phyloP scores from a whole-genome alignment of 106 monocot genomes.

The Alisma plantagoaquatica region DNA sequence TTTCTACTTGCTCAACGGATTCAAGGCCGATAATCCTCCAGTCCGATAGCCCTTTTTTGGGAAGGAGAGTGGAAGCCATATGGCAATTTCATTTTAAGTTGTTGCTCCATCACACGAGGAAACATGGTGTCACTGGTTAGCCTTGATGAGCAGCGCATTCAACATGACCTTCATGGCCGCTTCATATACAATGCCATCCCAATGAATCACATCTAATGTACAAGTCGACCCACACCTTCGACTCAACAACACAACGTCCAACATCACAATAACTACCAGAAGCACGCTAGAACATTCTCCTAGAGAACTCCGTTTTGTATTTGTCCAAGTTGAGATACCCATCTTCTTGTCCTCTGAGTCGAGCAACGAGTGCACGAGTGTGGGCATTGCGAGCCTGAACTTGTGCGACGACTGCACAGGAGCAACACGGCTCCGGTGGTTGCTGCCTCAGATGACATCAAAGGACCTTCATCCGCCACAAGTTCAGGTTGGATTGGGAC shows the following conservation, averaged over 20 bases:
- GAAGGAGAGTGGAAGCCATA: no score
- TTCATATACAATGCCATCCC: constrained; percentile 57
- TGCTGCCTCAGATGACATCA: constrained; percentile 5
- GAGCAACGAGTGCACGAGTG: constrained; percentile 44
- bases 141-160: constrained; percentile 58
- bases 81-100: no score
- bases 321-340: constrained; percentile 11
- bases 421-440: not conserved
- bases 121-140: constrained; percentile 40
- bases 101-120: no score
- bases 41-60: no score
- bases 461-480: not conserved
- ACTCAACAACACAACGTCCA: constrained; percentile 62
- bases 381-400: constrained; percentile 91
- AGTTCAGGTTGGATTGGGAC: no score
- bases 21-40: no score
- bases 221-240: constrained; percentile 50
- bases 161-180: constrained; percentile 79
- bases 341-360: constrained; percentile 69
- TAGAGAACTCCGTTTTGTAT: constrained; percentile 34
- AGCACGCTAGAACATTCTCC: constrained; percentile 29
- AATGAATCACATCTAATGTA: constrained; percentile 91
- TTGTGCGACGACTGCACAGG: constrained; percentile 13
- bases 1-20: no score
- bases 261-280: constrained; percentile 45